Base-by-base conservation (phyloP, 2,329 filamentous ascomycete genomes). In the Didymella pinodella region DNA sequence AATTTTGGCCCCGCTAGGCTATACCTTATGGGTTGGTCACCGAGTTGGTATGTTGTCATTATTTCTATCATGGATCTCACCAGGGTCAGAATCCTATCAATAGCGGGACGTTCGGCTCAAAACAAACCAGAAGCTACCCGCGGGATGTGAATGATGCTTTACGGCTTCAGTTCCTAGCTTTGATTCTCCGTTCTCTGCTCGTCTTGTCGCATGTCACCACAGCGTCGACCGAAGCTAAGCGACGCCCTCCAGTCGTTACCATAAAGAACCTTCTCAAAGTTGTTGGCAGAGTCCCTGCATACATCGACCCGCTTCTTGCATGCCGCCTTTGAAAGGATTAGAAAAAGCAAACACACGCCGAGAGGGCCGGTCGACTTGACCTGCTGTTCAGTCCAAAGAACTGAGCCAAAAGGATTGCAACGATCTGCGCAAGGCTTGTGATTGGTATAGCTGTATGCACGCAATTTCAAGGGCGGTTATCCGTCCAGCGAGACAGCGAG, bases 271-370 rank as follows among this genome's bases (percentile, higher is more conserved):
- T n/a, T 10, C 38, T 25, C 38, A 44, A n/a, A 44, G 22, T 6
- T 16, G 12, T 11, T 43, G 22, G 5, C n/a, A n/a, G 25, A 18
- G 41, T 12, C 41, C 25, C 41, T 44, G 41, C 16, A 32, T 44
- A 22, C 28, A 22, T 11, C 10, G n/a, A 10, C 22, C 34, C 18
- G 26, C 26, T 26, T 12, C 10, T 43, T 22, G 22, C 12, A 10
- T 22, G n/a, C 12, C 44, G 52, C 8, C 20, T 41, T 18, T 26
- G 32, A 32, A 47, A 22, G 10, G 25, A 14, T 22, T 7, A 7
- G 7, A 8, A 52, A 57, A 57, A 57, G 43, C 41, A 44, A 25
- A 26, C 11, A 8, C 10, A 44, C 16, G 41, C 41, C n/a, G 12
- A 18, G 41, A 26, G 16, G 11, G 28, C 41, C 22, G 14, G n/a